Evolutionary conservation across 1,139 yeast species (phyloP).

Genomic region (Eremothecium cymbalariae): DNA sequence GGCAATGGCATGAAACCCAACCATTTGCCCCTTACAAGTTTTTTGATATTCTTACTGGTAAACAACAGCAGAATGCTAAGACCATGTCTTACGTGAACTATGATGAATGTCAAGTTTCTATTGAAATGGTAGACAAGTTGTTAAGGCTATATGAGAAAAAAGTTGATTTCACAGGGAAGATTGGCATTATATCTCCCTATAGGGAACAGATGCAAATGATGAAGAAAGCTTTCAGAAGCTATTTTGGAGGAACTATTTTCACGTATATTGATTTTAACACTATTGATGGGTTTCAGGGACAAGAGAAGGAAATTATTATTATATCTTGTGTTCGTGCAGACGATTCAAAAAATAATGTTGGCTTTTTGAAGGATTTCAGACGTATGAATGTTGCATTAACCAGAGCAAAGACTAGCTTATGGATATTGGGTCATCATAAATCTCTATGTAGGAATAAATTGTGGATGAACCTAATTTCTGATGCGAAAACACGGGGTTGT

Average conservation of each 20-base stretch:
- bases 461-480: constrained; percentile 58
- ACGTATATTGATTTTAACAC: constrained; percentile 82
- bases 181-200: constrained; percentile 93
- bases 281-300: constrained; percentile 97
- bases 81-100: constrained; percentile 65
- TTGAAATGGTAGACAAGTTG: constrained; percentile 57
- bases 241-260: constrained; percentile 55
- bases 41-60: constrained; percentile 60
- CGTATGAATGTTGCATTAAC: constrained; percentile 96
- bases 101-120: constrained; percentile 63
- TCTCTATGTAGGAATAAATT: constrained; percentile 56
- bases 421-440: constrained; percentile 78
- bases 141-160: constrained; percentile 42
- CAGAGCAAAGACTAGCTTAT: constrained; percentile 83
- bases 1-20: constrained; percentile 67
- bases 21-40: constrained; percentile 68
- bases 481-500: constrained; percentile 49
- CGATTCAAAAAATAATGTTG: constrained; percentile 50
- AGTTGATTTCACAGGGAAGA: constrained; percentile 54
- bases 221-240: constrained; percentile 46
- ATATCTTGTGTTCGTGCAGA: constrained; percentile 93
- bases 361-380: constrained; percentile 79
- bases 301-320: constrained; percentile 87
- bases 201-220: constrained; percentile 71
- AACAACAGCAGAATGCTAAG: constrained; percentile 53